Conservation (phyloP, 768 basidiomycete genomes). For the Russula earlei region DNA sequence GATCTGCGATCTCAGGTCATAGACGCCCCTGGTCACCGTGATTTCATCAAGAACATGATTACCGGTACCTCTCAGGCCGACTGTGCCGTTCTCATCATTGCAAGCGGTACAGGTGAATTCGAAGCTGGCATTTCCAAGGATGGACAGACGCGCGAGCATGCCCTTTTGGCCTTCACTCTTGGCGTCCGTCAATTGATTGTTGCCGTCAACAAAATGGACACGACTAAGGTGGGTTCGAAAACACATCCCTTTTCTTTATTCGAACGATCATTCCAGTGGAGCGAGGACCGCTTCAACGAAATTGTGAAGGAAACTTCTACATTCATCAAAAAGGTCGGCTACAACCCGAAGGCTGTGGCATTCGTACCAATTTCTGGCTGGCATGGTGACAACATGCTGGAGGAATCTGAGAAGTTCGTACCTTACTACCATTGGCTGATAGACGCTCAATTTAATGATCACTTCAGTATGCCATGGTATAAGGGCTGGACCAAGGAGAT, state of each 20-base stretch:
- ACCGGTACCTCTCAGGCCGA: conserved; percentile 99
- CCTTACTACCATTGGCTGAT: background rate
- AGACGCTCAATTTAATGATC: conserved; percentile 6
- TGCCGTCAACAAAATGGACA: conserved; percentile 99
- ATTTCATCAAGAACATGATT: conserved; percentile 99
- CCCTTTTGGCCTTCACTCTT: conserved; percentile 98
- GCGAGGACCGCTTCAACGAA: conserved; percentile 99
- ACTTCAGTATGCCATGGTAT: conserved; percentile 91
- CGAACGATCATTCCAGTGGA: conserved; percentile 57
- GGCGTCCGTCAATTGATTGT: conserved; percentile 99
- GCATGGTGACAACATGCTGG: conserved; percentile 99
- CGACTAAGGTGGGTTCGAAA: conserved; percentile 64
- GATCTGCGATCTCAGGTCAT: conserved; percentile 57
- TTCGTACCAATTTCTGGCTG: conserved; percentile 99
- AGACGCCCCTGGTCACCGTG: conserved; percentile 99
- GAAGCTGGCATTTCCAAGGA: conserved; percentile 99
- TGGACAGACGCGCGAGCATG: conserved; percentile 99
- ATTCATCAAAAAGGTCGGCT: conserved; percentile 99
- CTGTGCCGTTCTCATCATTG: conserved; percentile 99
- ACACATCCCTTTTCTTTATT: background rate
- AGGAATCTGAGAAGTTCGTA: conserved; percentile 87
- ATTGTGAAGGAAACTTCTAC: conserved; percentile 95
- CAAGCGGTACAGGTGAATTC: conserved; percentile 98
- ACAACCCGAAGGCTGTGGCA: conserved; percentile 97
- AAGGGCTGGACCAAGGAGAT: conserved; percentile 99